phyloP scores from a whole-genome alignment of 257 asterid species.

The Cynanchum wilfordii region DNA sequence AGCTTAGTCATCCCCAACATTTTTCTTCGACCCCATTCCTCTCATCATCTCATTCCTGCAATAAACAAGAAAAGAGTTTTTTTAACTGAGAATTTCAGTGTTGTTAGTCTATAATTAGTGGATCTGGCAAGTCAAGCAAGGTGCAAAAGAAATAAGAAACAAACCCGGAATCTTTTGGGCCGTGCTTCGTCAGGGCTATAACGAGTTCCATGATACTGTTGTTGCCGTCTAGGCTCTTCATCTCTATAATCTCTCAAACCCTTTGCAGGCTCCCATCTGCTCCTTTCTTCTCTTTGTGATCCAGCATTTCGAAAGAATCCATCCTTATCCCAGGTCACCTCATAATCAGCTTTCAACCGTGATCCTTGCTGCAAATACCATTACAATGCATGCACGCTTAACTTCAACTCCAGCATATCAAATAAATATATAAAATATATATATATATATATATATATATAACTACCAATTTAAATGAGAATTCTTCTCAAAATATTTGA shows the following conservation, averaged over 20 bases:
- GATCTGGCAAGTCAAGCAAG: background rate
- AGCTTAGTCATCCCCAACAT: slow-evolving; percentile 1
- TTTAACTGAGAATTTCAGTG: background rate
- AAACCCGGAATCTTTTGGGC: slow-evolving; percentile 73
- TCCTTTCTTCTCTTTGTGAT: slow-evolving; percentile 49
- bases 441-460: background rate
- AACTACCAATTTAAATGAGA: background rate
- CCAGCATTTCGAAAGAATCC: slow-evolving; percentile 55
- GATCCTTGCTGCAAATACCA: slow-evolving; percentile 75
- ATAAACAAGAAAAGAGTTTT: background rate
- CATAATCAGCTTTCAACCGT: slow-evolving; percentile 81
- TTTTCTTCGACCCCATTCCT: background rate
- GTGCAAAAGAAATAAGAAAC: slow-evolving; percentile 2
- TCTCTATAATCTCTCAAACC: slow-evolving; percentile 36
- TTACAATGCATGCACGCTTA: background rate
- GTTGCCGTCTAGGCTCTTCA: slow-evolving; percentile 38
- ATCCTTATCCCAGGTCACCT: slow-evolving; percentile 77
- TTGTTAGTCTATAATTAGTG: background rate
- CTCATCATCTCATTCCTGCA: slow-evolving; percentile 16
- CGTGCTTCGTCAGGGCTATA: slow-evolving; percentile 56
- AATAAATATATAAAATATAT: no score
- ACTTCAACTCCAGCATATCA: background rate
- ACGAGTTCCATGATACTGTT: slow-evolving; percentile 32
- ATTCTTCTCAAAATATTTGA: background rate
- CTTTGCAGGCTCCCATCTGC: slow-evolving; percentile 50